Conservation (phyloP, 768 basidiomycete species). For the Rhodosporidiobolus odoratus region DNA sequence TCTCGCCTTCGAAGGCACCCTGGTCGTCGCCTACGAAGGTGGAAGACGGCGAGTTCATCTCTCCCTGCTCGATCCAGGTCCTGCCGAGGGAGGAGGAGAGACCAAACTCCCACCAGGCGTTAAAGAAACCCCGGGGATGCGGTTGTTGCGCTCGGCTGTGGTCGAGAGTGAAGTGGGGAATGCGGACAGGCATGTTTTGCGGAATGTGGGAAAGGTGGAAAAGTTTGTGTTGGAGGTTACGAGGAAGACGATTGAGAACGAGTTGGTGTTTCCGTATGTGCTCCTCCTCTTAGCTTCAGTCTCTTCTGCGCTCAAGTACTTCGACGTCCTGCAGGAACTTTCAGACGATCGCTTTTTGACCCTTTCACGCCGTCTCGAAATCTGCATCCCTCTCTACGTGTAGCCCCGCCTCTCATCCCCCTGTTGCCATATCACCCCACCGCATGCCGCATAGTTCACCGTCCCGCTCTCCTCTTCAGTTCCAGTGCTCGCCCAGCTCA, state of each 20-base stretch:
- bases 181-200: constrained; percentile 86
- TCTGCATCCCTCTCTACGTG: too few species aligned
- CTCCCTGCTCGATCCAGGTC: constrained; percentile 61
- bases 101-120: not conserved
- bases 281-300: not conserved
- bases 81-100: not conserved
- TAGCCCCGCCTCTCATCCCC: too few species aligned
- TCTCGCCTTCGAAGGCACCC: constrained; percentile 75
- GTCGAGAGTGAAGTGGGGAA: constrained; percentile 98
- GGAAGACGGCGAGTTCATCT: constrained; percentile 73
- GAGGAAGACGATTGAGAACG: constrained; percentile 74
- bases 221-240: constrained; percentile 92
- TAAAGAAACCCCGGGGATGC: constrained; percentile 54
- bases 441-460: too few species aligned
- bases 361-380: not conserved
- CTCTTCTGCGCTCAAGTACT: not conserved
- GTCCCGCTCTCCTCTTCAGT: too few species aligned
- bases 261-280: constrained; percentile 34
- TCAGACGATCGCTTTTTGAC: constrained; percentile 30
- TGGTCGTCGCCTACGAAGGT: constrained; percentile 88
- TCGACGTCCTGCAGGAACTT: constrained; percentile 21
- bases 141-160: constrained; percentile 75
- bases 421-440: too few species aligned
- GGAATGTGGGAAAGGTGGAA: constrained; percentile 93
- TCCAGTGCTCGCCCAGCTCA: too few species aligned